These are phyloP conservation scores for Mollisiaceae sp. DNA, from an alignment of 2,329 filamentous ascomycete species.

Conservation along the genomic window DNA sequence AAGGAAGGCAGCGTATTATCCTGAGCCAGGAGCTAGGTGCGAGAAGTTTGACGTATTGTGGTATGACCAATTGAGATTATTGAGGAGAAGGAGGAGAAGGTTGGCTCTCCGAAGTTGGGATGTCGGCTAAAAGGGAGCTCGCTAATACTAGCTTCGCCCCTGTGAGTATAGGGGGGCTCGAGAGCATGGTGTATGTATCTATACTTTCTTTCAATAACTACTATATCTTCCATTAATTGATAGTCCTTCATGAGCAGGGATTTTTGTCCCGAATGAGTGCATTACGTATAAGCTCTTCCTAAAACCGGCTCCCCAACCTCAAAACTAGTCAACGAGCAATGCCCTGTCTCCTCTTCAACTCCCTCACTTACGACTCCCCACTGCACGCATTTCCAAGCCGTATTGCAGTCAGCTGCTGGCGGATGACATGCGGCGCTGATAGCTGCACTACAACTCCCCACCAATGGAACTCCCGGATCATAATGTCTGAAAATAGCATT, in stretches of 20 bases:
- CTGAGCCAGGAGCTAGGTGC: too few relatives aligned
- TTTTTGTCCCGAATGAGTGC: not conserved
- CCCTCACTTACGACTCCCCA: not conserved
- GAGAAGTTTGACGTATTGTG: too few relatives aligned
- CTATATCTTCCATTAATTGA: too few relatives aligned
- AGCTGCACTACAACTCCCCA: not conserved
- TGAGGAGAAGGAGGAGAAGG: not conserved
- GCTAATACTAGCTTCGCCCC: not conserved
- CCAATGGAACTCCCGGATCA: not conserved
- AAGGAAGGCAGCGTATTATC: not conserved
- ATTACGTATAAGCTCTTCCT: conserved; percentile 11
- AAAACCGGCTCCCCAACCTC: conserved; percentile 10
- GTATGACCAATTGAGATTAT: not conserved
- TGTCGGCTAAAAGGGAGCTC: not conserved
- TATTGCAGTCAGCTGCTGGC: not conserved
- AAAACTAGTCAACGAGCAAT: conserved; percentile 23
- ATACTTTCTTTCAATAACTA: too few relatives aligned
- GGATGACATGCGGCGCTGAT: conserved; percentile 1
- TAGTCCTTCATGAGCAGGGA: too few relatives aligned
- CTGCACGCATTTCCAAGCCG: not conserved
- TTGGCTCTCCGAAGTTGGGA: not conserved
- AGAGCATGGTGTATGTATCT: not conserved
- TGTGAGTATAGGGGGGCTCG: not conserved
- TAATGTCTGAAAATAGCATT: not conserved
- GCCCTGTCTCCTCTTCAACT: not conserved